A percentile compares a stretch with the other conserved stretches of the same genome.
Conservation (phyloP, 2,329 filamentous ascomycete genomes). For the Lachnellula hyalina region DNA sequence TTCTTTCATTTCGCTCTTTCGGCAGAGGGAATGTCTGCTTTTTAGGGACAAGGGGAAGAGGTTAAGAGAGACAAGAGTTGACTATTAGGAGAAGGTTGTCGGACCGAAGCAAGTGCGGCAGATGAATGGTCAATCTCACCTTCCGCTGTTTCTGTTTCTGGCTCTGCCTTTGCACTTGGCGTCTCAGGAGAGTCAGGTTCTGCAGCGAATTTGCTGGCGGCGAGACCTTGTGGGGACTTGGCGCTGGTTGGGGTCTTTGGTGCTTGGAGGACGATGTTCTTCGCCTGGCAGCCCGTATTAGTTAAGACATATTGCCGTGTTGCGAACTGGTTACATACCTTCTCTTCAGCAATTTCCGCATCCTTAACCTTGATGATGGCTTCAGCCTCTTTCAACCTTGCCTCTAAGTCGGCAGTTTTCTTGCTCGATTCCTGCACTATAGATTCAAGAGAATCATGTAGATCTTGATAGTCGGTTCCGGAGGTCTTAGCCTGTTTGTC, state of each 20-base stretch:
- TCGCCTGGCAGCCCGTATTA: constrained; percentile 35
- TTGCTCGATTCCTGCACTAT: constrained; percentile 51
- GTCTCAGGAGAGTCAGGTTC: constrained; percentile 33
- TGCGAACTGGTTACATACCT: constrained; percentile 36
- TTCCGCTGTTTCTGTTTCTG: constrained; percentile 46
- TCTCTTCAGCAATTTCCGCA: constrained; percentile 56
- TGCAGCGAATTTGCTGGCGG: constrained; percentile 49
- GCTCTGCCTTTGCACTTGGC: constrained; percentile 31
- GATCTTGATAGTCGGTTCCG: constrained; percentile 50
- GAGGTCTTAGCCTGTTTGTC: constrained; percentile 47
- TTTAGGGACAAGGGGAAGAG: neutral
- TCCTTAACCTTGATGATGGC: constrained; percentile 47
- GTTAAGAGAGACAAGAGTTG: constrained; percentile 12
- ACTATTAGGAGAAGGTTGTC: constrained; percentile 32
- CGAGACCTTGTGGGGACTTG: constrained; percentile 37
- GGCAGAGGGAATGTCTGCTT: neutral
- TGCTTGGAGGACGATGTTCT: constrained; percentile 33
- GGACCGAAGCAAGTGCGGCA: constrained; percentile 62
- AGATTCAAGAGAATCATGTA: constrained; percentile 57
- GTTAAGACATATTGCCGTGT: neutral
- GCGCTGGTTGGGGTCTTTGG: constrained; percentile 32
- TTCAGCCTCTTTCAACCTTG: constrained; percentile 37
- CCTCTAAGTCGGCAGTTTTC: constrained; percentile 34
- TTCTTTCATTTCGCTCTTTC: neutral
- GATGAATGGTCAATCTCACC: constrained; percentile 57